Evolutionary conservation across 768 basidiomycete genomes (phyloP), one percentile per base, ranked within the genome.

Genomic region (Sutorius australiensis): DNA sequence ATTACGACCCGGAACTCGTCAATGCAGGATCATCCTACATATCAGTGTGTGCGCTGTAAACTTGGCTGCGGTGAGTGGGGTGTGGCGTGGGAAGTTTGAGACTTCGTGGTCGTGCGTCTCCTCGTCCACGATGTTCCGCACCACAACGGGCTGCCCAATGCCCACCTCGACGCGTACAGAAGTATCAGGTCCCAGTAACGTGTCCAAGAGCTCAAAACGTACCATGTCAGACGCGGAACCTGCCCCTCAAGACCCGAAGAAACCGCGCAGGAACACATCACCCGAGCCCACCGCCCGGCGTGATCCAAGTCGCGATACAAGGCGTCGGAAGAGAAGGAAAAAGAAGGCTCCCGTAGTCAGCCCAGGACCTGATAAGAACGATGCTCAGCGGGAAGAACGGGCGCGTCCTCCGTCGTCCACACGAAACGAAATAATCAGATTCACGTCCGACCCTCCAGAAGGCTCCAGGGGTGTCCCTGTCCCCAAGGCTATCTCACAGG

Each of bases 371-470:
- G 0, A 36, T 11, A 68, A 60, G 53, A 48, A 32, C 30, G 61
- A 65, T 14, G 12, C 12, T 5, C 24, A 24, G 24, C 24, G 24
- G 24, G 24, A 24, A 24, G 7, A 51, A 24, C 54, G 46, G 17
- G 48, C 56, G 16, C 59, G 61, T 16, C 41, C 55, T 43, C 59
- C 67, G 21, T 39, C 62, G 49, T 60, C 61, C 0, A 45, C 43
- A 10, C 60, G 61, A 28, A 71, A 67, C 59, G 50, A 62, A 36
- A 54, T 71, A 48, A 61, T 61, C 46, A 55, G 67, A 42, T 67
- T 67, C 46, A 40, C 58, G n/a, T 65, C 63, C 38, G 54, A 50
- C 49, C 34, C 38, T 21, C 45, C 48, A 19, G 10, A 24, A 4
- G 24, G 24, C 24, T 24, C 55, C 27, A 48, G 43, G 31, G 2